Base-by-base conservation (phyloP, 768 basidiomycete genomes). In the Pulveroboletus frians region DNA sequence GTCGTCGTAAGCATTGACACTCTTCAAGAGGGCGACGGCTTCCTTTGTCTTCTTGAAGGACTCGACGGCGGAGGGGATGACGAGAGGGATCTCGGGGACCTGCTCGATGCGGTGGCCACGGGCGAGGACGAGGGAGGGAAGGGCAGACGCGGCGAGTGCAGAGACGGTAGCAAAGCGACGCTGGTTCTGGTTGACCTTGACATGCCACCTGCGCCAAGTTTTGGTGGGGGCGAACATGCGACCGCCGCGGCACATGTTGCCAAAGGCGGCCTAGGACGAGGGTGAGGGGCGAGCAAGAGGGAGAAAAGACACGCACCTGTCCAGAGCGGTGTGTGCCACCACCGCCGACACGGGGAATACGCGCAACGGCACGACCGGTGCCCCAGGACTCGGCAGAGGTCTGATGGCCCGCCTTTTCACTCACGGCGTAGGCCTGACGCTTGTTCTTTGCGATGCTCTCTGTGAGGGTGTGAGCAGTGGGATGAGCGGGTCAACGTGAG, bases 231-330 rank as follows among this genome's bases (percentile, higher is more conserved):
- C 95, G 74, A 99, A 98, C 96, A 99, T 98, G 69, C 96, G 92
- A 78, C 96, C 96, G 68, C 96, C 95, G 73, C 96, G 90, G 80
- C 95, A 98, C 96, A 99, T 98, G 88, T 98, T 98, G 67, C 96
- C 96, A 76, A 98, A 98, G 29, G 96, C 96, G 70, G 92, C 96
- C 87, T 95, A 48, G 21, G 31, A 14, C 20, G 11, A 40, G 32
- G 50, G 35, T 62, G 40, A 44, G 11, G 47, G 45, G 34, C 37
- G 26, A 4, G 27, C 35, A 32, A 18, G 17, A 9, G 36, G 8
- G 29, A 8, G 9, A 17, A 4, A 26, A 17, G 7, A 20, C 18
- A 30, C 2, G 45, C 56, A 88, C 88, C 82, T 94, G 95, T 53
- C 96, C 96, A 49, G 96, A 94, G 60, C 96, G 89, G 78, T 95